phyloP scores from a whole-genome alignment of 345 rosid species.

The Salix suchowensis region DNA sequence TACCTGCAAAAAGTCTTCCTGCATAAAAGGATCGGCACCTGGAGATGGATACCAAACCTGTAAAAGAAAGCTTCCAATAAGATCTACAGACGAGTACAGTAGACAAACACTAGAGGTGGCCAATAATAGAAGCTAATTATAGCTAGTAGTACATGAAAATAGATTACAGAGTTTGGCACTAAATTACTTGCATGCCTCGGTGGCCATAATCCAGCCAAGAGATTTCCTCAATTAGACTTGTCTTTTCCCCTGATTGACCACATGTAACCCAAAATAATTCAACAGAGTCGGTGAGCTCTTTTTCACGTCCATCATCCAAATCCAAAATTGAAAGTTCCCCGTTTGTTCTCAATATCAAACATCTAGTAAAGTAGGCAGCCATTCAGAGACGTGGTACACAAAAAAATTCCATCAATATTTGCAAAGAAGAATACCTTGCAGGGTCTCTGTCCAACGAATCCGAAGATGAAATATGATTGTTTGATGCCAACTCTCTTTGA shows the following conservation, averaged over 20 bases:
- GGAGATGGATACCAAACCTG: slow-evolving; percentile 99
- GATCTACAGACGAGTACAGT: slow-evolving; percentile 37
- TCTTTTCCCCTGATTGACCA: slow-evolving; percentile 83
- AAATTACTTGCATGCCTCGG: slow-evolving; percentile 95
- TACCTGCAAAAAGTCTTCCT: slow-evolving; percentile 98
- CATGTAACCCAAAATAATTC: slow-evolving; percentile 99
- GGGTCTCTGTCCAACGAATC: slow-evolving; percentile 62
- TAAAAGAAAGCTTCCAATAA: slow-evolving; percentile 44
- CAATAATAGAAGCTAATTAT: not conserved
- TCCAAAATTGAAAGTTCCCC: slow-evolving; percentile 97
- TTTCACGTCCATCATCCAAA: slow-evolving; percentile 95
- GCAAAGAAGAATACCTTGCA: slow-evolving; percentile 52
- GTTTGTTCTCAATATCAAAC: slow-evolving; percentile 83
- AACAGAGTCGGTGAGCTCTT: slow-evolving; percentile 90
- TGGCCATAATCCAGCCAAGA: slow-evolving; percentile 98
- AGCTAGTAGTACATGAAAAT: not conserved
- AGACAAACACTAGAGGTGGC: slow-evolving; percentile 1
- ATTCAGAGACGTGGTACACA: slow-evolving; percentile 26
- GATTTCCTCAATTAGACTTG: slow-evolving; percentile 86
- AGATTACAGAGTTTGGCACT: slow-evolving; percentile 8
- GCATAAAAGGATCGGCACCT: slow-evolving; percentile 84
- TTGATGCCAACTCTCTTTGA: slow-evolving; percentile 44
- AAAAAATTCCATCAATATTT: slow-evolving; percentile 10
- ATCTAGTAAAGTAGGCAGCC: slow-evolving; percentile 42
- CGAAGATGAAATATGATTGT: slow-evolving; percentile 42